Evolutionary conservation across 129 eudicot species (phyloP), one percentile per base, ranked within the genome.

Genomic region (Mikania micrantha): DNA sequence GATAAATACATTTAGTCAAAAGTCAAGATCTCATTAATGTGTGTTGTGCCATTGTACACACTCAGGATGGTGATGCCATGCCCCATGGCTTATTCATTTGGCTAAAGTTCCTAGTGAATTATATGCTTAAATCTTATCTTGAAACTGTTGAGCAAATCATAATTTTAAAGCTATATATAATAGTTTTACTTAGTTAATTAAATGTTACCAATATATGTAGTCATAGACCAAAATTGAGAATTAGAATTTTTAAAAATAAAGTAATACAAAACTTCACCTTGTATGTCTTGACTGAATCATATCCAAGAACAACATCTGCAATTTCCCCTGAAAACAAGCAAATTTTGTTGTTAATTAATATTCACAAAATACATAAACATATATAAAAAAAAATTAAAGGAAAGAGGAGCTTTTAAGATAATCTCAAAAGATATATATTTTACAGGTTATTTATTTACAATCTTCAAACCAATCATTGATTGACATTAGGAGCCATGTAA

Each of bases 241-340:
- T n/a, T 12, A 12, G 7, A 0, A 16, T 17, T 3, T 20, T 22
- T 19, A 29, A 53, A 5, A 6, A 74, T 24, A 27, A 40, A 65
- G 4, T 2, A 34, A 59, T 2, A 4, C 29, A 74, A 68, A 56
- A 5, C 24, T 68, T 67, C 63, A 90, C 95, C 90, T 47, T 77
- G 80, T 86, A 90, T 15, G 77, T 84, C 39, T 86, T n/a, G 48
- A 79, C 36, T 10, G 88, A 73, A 11, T 86, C 95, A 71, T 83
- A 86, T 38, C 96, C 96, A 71, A 89, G 93, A 77, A 81, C 90
- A 69, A 89, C 76, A 81, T 90, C 96, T 24, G 48, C 74, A 71
- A 80, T 34, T 54, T 84, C 80, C 21, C 96, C 96, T 89, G 82
- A 10, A 64, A 69, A 21, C 21, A 34, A 16, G 15, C 25, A 17